Evolutionary conservation across 257 asterid species (phyloP), one percentile per base, ranked within the genome.

Genomic region (Nemophila menziesii): DNA sequence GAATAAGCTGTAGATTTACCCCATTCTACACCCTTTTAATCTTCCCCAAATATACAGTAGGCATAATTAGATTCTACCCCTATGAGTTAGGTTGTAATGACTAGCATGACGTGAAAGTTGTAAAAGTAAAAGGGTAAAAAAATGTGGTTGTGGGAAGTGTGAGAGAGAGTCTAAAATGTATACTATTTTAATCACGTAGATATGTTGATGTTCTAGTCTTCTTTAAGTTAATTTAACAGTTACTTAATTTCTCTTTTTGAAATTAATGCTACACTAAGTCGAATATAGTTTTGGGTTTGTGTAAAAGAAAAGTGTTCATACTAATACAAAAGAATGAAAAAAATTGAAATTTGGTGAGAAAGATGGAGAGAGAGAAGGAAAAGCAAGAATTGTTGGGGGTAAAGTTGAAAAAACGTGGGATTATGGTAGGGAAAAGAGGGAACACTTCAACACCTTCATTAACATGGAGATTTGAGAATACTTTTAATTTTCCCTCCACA

Each of bases 371-470:
- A 44, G 68, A 54, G 54, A 42, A 45, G 33, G 42, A 65, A 63
- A 60, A 64, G 60, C 52, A 52, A 21, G 55, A 54, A 16, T 52
- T 50, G n/a, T 56, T 62, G 11, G 49, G 66, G 68, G 67, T 55
- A 49, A 55, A 59, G 58, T 75, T 69, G 80, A 69, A 75, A 80
- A 77, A 64, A 64, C 61, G 68, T 53, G 82, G 86, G 68, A 53
- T 64, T 66, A 67, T 69, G 57, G 63, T 62, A 44, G 78, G 82
- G 59, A 74, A 77, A 74, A 86, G 74, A 48, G 86, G 67, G 67
- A 81, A 78, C 50, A 79, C 57, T 47, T 73, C 68, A 15, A 80
- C 97, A 37, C 97, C 93, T 7, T 65, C 92, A 15, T 75, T 83
- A 16, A 57, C 73, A 29, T 83, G 97, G 97, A 78, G 67, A 65